Conservation (phyloP, 2,329 filamentous ascomycete genomes). For the Niveomyces coronatus region DNA sequence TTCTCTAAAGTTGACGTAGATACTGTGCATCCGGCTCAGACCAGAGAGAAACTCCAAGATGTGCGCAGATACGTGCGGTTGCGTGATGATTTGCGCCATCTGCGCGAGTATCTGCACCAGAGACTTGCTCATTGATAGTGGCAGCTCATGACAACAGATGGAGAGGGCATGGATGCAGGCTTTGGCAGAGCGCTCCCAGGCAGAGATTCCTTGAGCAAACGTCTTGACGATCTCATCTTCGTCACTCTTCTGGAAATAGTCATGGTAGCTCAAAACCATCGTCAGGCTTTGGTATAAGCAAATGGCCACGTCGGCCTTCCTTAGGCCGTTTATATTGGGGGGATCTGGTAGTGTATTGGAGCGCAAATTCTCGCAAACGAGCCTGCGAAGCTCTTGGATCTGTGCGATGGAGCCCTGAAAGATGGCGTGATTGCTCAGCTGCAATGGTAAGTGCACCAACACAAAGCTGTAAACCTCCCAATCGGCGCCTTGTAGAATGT, state of each 20-base stretch:
- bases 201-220: slow-evolving; percentile 75
- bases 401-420: slow-evolving; percentile 66
- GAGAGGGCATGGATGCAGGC: slow-evolving; percentile 91
- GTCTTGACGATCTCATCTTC: slow-evolving; percentile 82
- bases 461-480: slow-evolving; percentile 94
- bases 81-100: slow-evolving; percentile 94
- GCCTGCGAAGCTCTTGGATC: slow-evolving; percentile 62
- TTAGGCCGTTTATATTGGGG: slow-evolving; percentile 65
- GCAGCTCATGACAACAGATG: slow-evolving; percentile 90
- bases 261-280: slow-evolving; percentile 83
- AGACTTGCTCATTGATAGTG: slow-evolving; percentile 74
- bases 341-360: slow-evolving; percentile 72
- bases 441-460: slow-evolving; percentile 74
- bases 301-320: slow-evolving; percentile 78
- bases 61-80: slow-evolving; percentile 82
- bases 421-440: slow-evolving; percentile 81
- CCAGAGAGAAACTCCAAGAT: slow-evolving; percentile 93
- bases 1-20: slow-evolving; percentile 81
- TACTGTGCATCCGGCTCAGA: slow-evolving; percentile 70
- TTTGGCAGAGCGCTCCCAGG: slow-evolving; percentile 78
- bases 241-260: slow-evolving; percentile 71
- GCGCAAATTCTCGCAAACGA: slow-evolving; percentile 76
- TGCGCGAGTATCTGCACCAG: slow-evolving; percentile 80
- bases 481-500: slow-evolving; percentile 63
- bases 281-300: slow-evolving; percentile 81